phyloP scores from a whole-genome alignment of 768 basidiomycete species.

The Phylloporus sp. region DNA sequence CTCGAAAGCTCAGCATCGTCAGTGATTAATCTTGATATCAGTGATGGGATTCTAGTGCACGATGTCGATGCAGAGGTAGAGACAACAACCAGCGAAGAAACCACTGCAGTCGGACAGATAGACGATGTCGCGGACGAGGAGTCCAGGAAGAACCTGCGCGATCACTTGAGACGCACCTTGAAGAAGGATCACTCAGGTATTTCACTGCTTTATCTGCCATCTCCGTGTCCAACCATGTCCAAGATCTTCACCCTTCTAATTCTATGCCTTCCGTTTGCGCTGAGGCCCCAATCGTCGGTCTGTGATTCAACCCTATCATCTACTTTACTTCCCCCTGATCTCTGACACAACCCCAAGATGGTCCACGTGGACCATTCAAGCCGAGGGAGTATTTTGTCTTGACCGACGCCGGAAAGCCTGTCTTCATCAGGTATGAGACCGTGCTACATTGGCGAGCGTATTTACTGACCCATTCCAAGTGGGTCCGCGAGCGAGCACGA shows the following conservation, averaged over 20 bases:
- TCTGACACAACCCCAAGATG: slow-evolving; percentile 5
- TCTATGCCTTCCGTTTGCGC: slow-evolving; percentile 26
- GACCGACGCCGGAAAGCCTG: slow-evolving; percentile 97
- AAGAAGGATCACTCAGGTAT: slow-evolving; percentile 50
- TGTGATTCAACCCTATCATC: slow-evolving; percentile 7
- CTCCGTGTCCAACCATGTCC: background rate
- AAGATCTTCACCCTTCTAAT: slow-evolving; percentile 14
- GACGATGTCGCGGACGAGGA: slow-evolving; percentile 48
- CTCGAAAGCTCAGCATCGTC: slow-evolving; percentile 71
- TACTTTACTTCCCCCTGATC: slow-evolving; percentile 3
- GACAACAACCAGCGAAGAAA: slow-evolving; percentile 50
- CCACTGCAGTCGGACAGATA: slow-evolving; percentile 43
- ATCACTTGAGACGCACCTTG: slow-evolving; percentile 67
- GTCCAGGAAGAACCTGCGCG: slow-evolving; percentile 62
- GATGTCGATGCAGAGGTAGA: slow-evolving; percentile 66
- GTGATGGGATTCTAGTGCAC: slow-evolving; percentile 67
- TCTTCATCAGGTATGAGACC: slow-evolving; percentile 85
- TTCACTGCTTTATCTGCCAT: slow-evolving; percentile 3
- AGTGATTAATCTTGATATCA: slow-evolving; percentile 59
- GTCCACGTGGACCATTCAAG: slow-evolving; percentile 28
- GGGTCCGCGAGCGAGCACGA: slow-evolving; percentile 54
- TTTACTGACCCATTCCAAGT: slow-evolving; percentile 27
- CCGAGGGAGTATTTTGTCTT: slow-evolving; percentile 87
- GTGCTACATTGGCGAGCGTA: slow-evolving; percentile 1
- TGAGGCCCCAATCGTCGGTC: slow-evolving; percentile 33